Conservation (phyloP, 257 asterid genomes). For the Gentiana dahurica region DNA sequence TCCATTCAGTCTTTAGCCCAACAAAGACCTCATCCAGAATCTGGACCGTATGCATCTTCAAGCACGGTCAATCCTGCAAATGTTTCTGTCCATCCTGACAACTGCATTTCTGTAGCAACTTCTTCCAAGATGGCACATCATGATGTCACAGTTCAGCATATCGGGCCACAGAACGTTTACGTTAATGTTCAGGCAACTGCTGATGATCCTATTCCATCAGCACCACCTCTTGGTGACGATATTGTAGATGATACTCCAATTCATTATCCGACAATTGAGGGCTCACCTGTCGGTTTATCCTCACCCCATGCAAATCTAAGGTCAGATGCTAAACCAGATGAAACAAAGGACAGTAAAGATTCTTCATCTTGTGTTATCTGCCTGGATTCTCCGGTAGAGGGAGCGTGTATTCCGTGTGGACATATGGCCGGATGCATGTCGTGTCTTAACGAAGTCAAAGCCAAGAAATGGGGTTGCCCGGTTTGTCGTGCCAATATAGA, state of each 20-base stretch:
- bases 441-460: constrained; percentile 63
- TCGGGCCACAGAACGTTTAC: constrained; percentile 12
- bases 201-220: constrained; percentile 33
- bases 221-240: constrained; percentile 35
- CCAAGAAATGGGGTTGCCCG: constrained; percentile 87
- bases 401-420: constrained; percentile 92
- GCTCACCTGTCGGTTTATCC: constrained; percentile 28
- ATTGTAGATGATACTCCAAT: constrained; percentile 39
- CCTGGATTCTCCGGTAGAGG: constrained; percentile 72
- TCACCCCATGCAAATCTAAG: constrained; percentile 13
- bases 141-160: constrained; percentile 18
- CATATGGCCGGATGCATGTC: constrained; percentile 96
- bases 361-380: constrained; percentile 67
- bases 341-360: constrained; percentile 16
- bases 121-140: constrained; percentile 20
- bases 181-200: constrained; percentile 12
- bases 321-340: constrained; percentile 11
- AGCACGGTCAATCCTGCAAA: constrained; percentile 22
- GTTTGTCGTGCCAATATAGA: constrained; percentile 80
- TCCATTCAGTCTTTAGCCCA: constrained; percentile 47
- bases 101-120: constrained; percentile 18
- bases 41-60: constrained; percentile 31
- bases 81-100: constrained; percentile 29
- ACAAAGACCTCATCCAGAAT: constrained; percentile 19
- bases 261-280: constrained; percentile 64